Evolutionary conservation across 805 yeast species (phyloP), one percentile per base, ranked within the genome.

Genomic region (Tetrapisispora pingtungensis): DNA sequence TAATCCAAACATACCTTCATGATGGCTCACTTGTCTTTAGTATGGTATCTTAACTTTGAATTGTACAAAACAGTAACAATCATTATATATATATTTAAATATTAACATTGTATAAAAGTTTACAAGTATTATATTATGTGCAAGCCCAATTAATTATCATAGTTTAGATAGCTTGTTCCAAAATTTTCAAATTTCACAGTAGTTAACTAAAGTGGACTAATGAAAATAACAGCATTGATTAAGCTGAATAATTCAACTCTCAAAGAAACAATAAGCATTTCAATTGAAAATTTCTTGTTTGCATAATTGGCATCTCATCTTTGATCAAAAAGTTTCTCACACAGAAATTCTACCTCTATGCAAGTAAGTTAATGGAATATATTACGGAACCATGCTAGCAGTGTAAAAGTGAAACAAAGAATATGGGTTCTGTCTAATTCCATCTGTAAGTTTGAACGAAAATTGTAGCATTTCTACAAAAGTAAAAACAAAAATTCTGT

Each of bases 1-100:
- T 10, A 10, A 5, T 17, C 18, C n/a, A 37, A 32, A 62, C 68
- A 64, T 64, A 64, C 68, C 68, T 64, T 64, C 68, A 64, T 64
- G 61, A 55, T 63, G 66, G 63, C 59, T 53, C 63, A 58, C 60
- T 61, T 56, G 58, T 57, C 58, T 56, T 47, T 35, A 36, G 44
- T 41, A 34, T 41, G 30, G 15, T 31, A 20, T 27, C 28, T 28
- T 35, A 10, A 5, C 3, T 4, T 7, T 20, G 10, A 18, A 39
- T 39, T 18, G 7, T 15, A 18, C 15, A 18, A 12, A 8, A 18
- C 27, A 10, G 7, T 3, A 18, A 37, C 3, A 7, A 27, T 3
- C 10, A 10, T 17, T 37, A 27, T 37, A 37, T 37, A 28, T 37
- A 27, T 22, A 14, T 26, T 17, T 15, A 36, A 22, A 26, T 27